phyloP scores from a whole-genome alignment of 1,139 yeast species.

The Taphrina flavorubra region DNA sequence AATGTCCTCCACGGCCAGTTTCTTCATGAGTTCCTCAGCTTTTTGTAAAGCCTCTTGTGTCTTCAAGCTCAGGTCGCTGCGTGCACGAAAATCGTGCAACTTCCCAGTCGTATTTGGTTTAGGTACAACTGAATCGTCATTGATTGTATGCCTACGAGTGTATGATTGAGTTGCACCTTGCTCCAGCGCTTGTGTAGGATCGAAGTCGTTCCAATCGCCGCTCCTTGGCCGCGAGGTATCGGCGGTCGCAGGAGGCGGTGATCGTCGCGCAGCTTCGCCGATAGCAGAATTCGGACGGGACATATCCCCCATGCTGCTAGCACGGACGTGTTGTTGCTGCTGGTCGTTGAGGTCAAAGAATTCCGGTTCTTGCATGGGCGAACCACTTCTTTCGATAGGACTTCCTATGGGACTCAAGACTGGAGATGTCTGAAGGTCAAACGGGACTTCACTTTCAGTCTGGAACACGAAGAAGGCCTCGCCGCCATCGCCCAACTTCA shows the following conservation, averaged over 20 bases:
- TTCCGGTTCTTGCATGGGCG: slow-evolving; percentile 37
- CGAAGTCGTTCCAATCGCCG: slow-evolving; percentile 36
- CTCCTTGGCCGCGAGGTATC: slow-evolving; percentile 18
- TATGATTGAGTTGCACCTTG: background rate
- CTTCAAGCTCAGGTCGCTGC: slow-evolving; percentile 51
- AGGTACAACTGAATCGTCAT: slow-evolving; percentile 25
- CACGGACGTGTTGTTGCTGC: slow-evolving; percentile 33
- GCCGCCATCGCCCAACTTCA: slow-evolving; percentile 97
- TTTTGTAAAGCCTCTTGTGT: slow-evolving; percentile 59
- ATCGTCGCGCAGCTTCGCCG: slow-evolving; percentile 40
- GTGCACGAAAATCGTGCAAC: slow-evolving; percentile 23
- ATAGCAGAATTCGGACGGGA: slow-evolving; percentile 21
- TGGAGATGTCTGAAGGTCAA: slow-evolving; percentile 85
- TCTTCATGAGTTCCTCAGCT: slow-evolving; percentile 71
- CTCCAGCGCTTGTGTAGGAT: slow-evolving; percentile 1
- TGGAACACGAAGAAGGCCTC: slow-evolving; percentile 98
- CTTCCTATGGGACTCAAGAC: slow-evolving; percentile 74
- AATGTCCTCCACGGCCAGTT: slow-evolving; percentile 71
- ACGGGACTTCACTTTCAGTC: slow-evolving; percentile 73
- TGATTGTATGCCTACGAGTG: slow-evolving; percentile 36
- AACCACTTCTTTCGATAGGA: slow-evolving; percentile 23
- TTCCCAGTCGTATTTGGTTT: slow-evolving; percentile 42
- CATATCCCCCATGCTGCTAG: slow-evolving; percentile 32
- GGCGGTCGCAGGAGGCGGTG: slow-evolving; percentile 13
- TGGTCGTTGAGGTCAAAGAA: slow-evolving; percentile 37